Evolutionary conservation across 148 eudicot species (phyloP).

Genomic region (Camellia japonica): DNA sequence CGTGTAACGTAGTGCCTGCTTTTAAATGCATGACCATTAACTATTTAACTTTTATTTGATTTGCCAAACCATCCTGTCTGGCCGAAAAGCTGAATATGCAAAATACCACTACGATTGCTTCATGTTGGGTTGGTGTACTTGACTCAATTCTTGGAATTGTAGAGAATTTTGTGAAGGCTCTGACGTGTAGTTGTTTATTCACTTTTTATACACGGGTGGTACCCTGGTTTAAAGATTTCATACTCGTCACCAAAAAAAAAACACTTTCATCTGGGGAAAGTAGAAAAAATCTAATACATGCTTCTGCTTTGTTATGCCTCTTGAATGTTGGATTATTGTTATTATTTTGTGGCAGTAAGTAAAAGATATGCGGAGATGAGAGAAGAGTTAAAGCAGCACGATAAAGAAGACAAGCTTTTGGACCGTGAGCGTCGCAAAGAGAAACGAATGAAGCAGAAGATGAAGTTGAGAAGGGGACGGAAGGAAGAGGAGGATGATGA

Average conservation of each 20-base stretch:
- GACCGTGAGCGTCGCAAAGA: constrained; percentile 69
- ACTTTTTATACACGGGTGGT: too few species aligned
- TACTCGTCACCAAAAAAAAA: too few species aligned
- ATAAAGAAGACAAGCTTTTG: constrained; percentile 66
- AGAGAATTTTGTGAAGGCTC: too few species aligned
- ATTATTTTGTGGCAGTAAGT: constrained; percentile 35
- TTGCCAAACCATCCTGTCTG: neutral
- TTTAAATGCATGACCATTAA: neutral
- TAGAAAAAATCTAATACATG: neutral
- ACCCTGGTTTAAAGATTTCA: too few species aligned
- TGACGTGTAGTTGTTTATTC: too few species aligned
- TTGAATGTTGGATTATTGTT: neutral
- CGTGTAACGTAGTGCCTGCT: neutral
- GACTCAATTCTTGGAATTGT: too few species aligned
- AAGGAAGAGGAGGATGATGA: constrained; percentile 47
- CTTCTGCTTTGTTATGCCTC: neutral
- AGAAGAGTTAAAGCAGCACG: constrained; percentile 50
- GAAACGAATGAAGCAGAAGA: constrained; percentile 58
- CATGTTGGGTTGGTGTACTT: neutral
- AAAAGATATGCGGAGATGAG: constrained; percentile 52
- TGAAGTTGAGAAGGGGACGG: constrained; percentile 56
- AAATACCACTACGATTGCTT: neutral
- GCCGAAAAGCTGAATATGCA: neutral
- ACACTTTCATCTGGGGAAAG: neutral
- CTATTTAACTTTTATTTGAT: neutral